Percentiles rank a stretch among this genome's conserved stretches.
phyloP scores from a whole-genome alignment of 1,284 basidiomycete genomes.

The Peniophora sp. region DNA sequence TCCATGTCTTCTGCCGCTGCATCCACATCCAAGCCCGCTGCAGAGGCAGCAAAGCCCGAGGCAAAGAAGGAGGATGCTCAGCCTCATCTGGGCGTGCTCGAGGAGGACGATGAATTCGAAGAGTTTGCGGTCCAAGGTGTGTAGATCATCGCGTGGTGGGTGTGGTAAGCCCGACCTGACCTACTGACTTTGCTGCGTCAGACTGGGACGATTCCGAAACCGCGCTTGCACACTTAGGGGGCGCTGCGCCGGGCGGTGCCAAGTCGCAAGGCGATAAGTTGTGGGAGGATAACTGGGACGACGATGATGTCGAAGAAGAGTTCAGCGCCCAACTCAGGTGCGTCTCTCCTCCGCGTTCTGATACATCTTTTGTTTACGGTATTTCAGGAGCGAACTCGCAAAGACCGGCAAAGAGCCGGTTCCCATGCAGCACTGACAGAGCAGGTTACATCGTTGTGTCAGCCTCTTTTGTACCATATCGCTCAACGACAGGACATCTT shows the following conservation, averaged over 20 bases:
- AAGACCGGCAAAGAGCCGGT: conserved; percentile 45
- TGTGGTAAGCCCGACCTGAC: not conserved
- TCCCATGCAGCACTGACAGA: conserved; percentile 48
- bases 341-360: conserved; percentile 11
- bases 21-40: conserved; percentile 27
- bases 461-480: too few species aligned
- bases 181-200: conserved; percentile 19
- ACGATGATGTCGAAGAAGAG: conserved; percentile 97
- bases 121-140: conserved; percentile 69
- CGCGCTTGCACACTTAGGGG: conserved; percentile 67
- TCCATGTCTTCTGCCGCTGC: conserved; percentile 27
- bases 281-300: conserved; percentile 99
- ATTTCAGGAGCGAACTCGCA: conserved; percentile 52
- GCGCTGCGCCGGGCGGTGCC: conserved; percentile 62
- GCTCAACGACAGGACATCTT: too few species aligned
- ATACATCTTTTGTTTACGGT: not conserved
- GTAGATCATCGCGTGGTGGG: conserved; percentile 10
- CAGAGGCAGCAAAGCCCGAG: conserved; percentile 21
- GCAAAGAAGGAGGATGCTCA: conserved; percentile 31
- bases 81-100: conserved; percentile 62
- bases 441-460: too few species aligned
- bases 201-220: conserved; percentile 85
- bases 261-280: conserved; percentile 76
- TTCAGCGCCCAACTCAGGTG: conserved; percentile 95
- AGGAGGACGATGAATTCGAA: conserved; percentile 84